Evolutionary conservation across 345 rosid genomes (phyloP), one percentile per base, ranked within the genome.

Genomic region (Rhodamnia argentea): DNA sequence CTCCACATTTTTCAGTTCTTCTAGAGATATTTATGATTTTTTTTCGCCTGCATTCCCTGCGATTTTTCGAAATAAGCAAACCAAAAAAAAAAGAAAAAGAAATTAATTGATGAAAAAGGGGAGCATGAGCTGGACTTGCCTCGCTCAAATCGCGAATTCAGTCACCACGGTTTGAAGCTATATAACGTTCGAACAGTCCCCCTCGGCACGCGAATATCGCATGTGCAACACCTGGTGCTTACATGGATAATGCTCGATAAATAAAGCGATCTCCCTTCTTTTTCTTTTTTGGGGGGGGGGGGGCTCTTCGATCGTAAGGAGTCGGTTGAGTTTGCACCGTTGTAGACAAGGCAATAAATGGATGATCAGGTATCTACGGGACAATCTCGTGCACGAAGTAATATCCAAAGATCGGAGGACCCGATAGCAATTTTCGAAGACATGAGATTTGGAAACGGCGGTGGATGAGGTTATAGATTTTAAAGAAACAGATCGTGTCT

Each of bases 191-290:
- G 81, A 70, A 37, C 81, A 10, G 24, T 10, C 58, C 24, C 24
- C 58, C 57, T 22, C 58, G 26, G 81, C 47, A 70, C 47, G 81
- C 76, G 76, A 0, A 16, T 2, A 22, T 64, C 76, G 76, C 76
- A 64, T 70, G 81, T 37, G 81, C 47, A 70, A 37, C 81, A 70
- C 47, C 47, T 70, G 81, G 81, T 11, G 81, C 81, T 70, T 37
- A 32, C 81, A 47, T 70, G 81, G 81, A 70, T 18, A 37, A 18
- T 70, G 78, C 4, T 32, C 47, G 26, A 37, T 24, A 70, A 32
- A 18, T 20, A 20, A 20, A 55, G 57, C 7, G 24, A 20, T 18
- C 23, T 54, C 3, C 2, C 13, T 59, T 12, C 0, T n/a, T 14
- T 1, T 14, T 0, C 1, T 14, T 6, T 3, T 0, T 6, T n/a